These are phyloP conservation scores for Dalbergia cultrata DNA, from an alignment of 306 rosid species.

Conservation along the genomic window DNA sequence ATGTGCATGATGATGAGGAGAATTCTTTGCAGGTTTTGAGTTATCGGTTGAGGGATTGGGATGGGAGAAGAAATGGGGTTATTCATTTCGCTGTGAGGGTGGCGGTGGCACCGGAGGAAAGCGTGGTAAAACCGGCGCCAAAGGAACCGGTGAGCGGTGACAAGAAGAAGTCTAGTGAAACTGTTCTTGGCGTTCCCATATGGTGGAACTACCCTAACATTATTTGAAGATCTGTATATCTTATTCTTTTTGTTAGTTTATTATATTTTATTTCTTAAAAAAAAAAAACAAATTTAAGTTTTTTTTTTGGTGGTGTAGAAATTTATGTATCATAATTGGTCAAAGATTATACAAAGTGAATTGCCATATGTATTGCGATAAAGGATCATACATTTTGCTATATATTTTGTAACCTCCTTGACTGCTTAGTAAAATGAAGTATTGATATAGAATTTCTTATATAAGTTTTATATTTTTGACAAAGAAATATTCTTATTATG, in stretches of 20 bases:
- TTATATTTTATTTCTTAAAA: background rate
- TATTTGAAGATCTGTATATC: background rate
- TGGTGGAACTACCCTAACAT: conserved; percentile 32
- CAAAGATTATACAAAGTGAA: background rate
- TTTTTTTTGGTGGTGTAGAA: background rate
- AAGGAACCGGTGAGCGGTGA: background rate
- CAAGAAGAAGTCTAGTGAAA: background rate
- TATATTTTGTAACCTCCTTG: too few species aligned
- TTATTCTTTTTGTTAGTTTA: background rate
- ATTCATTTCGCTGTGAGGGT: conserved; percentile 58
- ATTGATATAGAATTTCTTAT: background rate
- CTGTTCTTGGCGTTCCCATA: background rate
- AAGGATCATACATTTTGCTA: background rate
- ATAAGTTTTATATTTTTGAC: background rate
- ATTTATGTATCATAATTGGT: background rate
- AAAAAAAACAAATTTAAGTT: background rate
- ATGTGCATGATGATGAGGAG: background rate
- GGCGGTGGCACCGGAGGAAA: conserved; percentile 17
- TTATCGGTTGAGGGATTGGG: conserved; percentile 56
- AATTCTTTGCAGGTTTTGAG: conserved; percentile 53
- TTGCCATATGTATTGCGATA: too few species aligned
- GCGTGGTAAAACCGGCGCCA: background rate
- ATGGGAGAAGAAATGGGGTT: conserved; percentile 59
- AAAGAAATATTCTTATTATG: background rate
- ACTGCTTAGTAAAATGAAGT: too few species aligned